Percentiles rank a stretch among this genome's conserved stretches.
These are phyloP conservation scores for Nicotiana sylvestris DNA, from an alignment of 257 asterid genomes.

Conservation along the genomic window DNA sequence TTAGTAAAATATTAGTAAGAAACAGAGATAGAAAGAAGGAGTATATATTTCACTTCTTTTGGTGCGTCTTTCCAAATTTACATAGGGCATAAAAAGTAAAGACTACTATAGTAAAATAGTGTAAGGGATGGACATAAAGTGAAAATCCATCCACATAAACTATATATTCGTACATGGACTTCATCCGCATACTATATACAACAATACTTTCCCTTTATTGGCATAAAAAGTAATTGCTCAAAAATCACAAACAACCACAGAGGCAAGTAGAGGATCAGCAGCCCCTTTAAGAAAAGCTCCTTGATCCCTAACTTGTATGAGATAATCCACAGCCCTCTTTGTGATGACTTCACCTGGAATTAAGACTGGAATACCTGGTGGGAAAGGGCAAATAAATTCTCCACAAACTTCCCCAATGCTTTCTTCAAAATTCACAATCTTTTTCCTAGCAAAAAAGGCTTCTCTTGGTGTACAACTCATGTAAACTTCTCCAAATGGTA, in stretches of 20 bases:
- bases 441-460: conserved; percentile 63
- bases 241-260: conserved; percentile 41
- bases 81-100: too few relatives aligned
- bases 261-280: conserved; percentile 44
- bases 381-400: conserved; percentile 52
- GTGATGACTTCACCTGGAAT: conserved; percentile 61
- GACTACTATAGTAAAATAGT: too few relatives aligned
- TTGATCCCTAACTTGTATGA: conserved; percentile 36
- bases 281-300: conserved; percentile 69
- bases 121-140: too few relatives aligned
- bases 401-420: conserved; percentile 62
- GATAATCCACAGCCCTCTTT: conserved; percentile 42
- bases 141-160: too few relatives aligned
- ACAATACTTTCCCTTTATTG: not conserved
- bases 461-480: conserved; percentile 67
- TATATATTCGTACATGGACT: too few relatives aligned
- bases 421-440: conserved; percentile 36
- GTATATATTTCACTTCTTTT: too few relatives aligned
- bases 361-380: conserved; percentile 55
- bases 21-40: too few relatives aligned
- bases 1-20: too few relatives aligned
- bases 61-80: too few relatives aligned
- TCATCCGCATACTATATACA: too few relatives aligned
- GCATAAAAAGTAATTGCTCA: not conserved
- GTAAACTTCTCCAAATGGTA: conserved; percentile 23